These are phyloP conservation scores for Sugiyamaella valdiviana DNA, from an alignment of 805 yeast genomes.

Conservation along the genomic window DNA sequence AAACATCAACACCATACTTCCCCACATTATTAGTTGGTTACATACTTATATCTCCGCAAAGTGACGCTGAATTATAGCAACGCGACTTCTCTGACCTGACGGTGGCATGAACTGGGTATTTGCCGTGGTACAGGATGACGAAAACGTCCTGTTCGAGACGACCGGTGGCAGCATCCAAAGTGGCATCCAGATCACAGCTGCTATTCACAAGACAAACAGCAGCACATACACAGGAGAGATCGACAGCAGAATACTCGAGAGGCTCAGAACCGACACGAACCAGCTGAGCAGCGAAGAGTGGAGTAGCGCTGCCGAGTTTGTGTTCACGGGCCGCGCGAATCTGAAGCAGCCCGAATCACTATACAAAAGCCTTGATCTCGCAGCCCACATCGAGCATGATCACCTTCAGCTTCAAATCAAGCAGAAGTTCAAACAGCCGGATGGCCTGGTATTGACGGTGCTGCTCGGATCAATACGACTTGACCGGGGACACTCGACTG, in stretches of 20 bases:
- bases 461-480: neutral
- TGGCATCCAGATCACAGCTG: neutral
- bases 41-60: no score
- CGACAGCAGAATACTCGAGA: neutral
- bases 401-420: neutral
- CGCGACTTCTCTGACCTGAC: neutral
- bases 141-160: neutral
- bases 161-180: neutral
- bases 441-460: neutral
- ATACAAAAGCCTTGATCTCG: neutral
- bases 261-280: neutral
- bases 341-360: neutral
- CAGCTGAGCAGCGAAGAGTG: neutral
- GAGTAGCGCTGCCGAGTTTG: neutral
- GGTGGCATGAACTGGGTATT: neutral
- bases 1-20: neutral
- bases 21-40: no score
- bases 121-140: neutral
- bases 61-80: neutral
- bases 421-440: neutral
- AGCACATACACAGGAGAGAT: neutral
- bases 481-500: neutral
- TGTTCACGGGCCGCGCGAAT: neutral
- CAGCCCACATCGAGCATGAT: neutral
- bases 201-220: neutral